Percentiles rank a stretch among this genome's conserved stretches.
These are phyloP conservation scores for Trypanosoma scelopori DNA, from an alignment of 208 protist species.

Conservation along the genomic window DNA sequence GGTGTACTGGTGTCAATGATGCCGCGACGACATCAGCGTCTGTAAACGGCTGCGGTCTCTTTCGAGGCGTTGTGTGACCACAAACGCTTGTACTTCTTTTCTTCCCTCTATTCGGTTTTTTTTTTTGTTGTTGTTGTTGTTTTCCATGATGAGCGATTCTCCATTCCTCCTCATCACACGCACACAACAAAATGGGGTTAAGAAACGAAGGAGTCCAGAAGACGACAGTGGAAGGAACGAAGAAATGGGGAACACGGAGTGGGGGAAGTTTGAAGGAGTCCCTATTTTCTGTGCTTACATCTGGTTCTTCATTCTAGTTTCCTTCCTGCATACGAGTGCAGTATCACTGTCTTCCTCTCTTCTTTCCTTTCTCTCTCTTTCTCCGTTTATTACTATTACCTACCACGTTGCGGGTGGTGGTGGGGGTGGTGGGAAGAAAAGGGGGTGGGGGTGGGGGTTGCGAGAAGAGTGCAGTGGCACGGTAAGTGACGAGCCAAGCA, in stretches of 20 bases:
- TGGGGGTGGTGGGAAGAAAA: background rate
- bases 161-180: too few relatives aligned
- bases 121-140: background rate
- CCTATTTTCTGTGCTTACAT: too few relatives aligned
- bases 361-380: too few relatives aligned
- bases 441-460: too few relatives aligned
- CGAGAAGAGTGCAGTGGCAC: background rate
- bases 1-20: constrained; percentile 37
- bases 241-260: too few relatives aligned
- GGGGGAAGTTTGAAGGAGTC: too few relatives aligned
- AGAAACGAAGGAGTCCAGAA: background rate
- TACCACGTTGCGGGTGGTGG: background rate
- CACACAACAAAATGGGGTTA: background rate
- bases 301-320: too few relatives aligned
- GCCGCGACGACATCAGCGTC: background rate
- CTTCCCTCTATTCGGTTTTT: background rate
- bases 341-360: too few relatives aligned
- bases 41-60: background rate
- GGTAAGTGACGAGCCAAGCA: background rate
- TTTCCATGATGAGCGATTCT: too few relatives aligned
- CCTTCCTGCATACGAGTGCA: too few relatives aligned
- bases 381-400: too few relatives aligned
- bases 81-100: background rate
- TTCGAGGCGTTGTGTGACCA: constrained; percentile 1
- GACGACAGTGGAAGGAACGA: background rate